A percentile compares a stretch with the other conserved stretches of the same genome.
phyloP scores from a whole-genome alignment of 177 flowering plant genomes.

The Tripterygium wilfordii region DNA sequence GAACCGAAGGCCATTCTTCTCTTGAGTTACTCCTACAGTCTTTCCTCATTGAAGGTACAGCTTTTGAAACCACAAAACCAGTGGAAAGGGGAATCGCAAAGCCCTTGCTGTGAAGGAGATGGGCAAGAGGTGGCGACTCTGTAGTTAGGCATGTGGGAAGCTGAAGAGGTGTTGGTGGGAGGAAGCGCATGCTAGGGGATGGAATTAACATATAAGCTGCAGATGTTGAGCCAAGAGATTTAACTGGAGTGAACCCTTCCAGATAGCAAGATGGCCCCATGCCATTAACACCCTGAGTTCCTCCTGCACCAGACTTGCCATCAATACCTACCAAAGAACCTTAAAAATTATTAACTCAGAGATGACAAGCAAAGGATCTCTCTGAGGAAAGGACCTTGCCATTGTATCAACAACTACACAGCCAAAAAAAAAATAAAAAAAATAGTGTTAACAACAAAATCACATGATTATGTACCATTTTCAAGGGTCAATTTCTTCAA shows the following conservation, averaged over 20 bases:
- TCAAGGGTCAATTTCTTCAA: too few relatives aligned
- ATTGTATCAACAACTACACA: too few relatives aligned
- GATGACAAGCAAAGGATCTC: too few relatives aligned
- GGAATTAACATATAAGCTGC: constrained; percentile 76
- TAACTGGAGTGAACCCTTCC: constrained; percentile 87
- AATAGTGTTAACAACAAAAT: too few relatives aligned
- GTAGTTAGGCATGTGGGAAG: constrained; percentile 93
- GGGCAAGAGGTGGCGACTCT: constrained; percentile 97
- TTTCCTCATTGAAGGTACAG: constrained; percentile 77
- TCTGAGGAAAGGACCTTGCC: too few relatives aligned
- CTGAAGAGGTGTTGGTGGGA: constrained; percentile 81
- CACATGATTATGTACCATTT: too few relatives aligned
- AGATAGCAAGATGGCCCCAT: constrained; percentile 41
- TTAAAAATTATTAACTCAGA: not conserved
- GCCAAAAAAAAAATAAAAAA: not conserved
- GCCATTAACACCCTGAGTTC: constrained; percentile 37
- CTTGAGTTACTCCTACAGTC: constrained; percentile 36
- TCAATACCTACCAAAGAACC: not conserved
- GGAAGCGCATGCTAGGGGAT: constrained; percentile 87
- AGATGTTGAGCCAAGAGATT: constrained; percentile 75
- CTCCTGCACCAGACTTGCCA: constrained; percentile 35
- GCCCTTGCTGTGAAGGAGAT: constrained; percentile 96
- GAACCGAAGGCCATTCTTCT: constrained; percentile 91
- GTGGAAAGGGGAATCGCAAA: constrained; percentile 83
- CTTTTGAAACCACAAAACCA: constrained; percentile 85